phyloP scores from a whole-genome alignment of 2,329 filamentous ascomycete genomes.

The Venturia oleaginea region DNA sequence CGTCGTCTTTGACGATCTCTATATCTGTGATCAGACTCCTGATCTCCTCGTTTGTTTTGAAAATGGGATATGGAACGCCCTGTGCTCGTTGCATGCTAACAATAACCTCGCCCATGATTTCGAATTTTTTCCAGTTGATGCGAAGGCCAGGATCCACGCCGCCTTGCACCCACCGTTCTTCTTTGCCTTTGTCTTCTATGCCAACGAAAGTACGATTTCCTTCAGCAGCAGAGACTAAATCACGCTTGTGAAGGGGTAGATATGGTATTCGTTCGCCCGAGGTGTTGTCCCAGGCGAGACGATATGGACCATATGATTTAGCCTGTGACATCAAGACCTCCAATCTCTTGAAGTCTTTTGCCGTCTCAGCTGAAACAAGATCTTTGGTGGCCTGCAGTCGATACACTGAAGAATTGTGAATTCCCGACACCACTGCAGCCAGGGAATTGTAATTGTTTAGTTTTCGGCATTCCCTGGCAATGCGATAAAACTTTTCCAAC shows the following conservation, averaged over 20 bases:
- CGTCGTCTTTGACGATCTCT: conserved; percentile 74
- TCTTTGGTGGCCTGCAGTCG: conserved; percentile 72
- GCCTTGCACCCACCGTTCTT: conserved; percentile 5
- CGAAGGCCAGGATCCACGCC: conserved; percentile 37
- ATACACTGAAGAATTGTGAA: conserved; percentile 80
- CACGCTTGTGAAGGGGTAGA: conserved; percentile 78
- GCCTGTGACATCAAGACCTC: conserved; percentile 89
- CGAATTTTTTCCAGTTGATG: conserved; percentile 98
- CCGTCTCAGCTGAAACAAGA: conserved; percentile 59
- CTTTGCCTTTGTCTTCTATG: conserved; percentile 24
- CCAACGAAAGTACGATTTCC: conserved; percentile 86
- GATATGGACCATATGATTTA: conserved; percentile 88
- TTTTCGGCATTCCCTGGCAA: conserved; percentile 74
- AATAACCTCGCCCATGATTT: conserved; percentile 87
- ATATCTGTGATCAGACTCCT: conserved; percentile 72
- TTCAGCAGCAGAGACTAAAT: conserved; percentile 85
- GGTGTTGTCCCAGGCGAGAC: conserved; percentile 96
- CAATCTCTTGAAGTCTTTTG: conserved; percentile 79
- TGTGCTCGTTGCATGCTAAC: conserved; percentile 88
- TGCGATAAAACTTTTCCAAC: conserved; percentile 90
- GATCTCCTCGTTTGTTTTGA: conserved; percentile 60
- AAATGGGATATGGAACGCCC: conserved; percentile 67
- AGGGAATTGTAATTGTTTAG: conserved; percentile 96
- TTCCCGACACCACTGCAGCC: conserved; percentile 85
- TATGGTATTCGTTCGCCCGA: conserved; percentile 85